phyloP scores from a whole-genome alignment of 2,329 filamentous ascomycete genomes.

The Furcasterigmium sp. region DNA sequence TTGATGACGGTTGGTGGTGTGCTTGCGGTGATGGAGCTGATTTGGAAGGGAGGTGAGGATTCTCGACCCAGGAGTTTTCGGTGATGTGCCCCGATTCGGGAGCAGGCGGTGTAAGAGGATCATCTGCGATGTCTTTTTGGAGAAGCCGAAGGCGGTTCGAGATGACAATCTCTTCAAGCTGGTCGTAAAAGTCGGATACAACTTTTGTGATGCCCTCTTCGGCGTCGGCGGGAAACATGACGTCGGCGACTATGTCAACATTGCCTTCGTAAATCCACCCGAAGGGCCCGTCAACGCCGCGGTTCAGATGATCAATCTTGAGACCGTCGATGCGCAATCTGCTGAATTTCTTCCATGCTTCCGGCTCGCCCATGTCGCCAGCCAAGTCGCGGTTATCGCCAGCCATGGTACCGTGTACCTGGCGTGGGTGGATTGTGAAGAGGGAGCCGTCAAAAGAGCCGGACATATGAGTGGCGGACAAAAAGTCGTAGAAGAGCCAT shows the following conservation, averaged over 20 bases:
- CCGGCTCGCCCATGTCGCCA: slow-evolving; percentile 58
- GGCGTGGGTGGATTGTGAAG: slow-evolving; percentile 93
- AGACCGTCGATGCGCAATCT: slow-evolving; percentile 87
- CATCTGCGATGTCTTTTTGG: slow-evolving; percentile 35
- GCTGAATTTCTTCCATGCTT: slow-evolving; percentile 92
- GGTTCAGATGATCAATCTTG: slow-evolving; percentile 92
- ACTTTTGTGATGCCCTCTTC: slow-evolving; percentile 90
- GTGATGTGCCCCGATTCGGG: slow-evolving; percentile 26
- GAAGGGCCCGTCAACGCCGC: slow-evolving; percentile 87
- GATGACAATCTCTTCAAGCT: slow-evolving; percentile 86
- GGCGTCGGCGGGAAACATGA: slow-evolving; percentile 86
- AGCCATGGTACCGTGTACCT: slow-evolving; percentile 75
- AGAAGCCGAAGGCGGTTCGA: slow-evolving; percentile 64
- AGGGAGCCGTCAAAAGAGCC: slow-evolving; percentile 93
- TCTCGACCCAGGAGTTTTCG: slow-evolving; percentile 14
- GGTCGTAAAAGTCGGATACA: slow-evolving; percentile 95
- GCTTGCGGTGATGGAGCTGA: neutral
- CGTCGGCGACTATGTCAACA: slow-evolving; percentile 91
- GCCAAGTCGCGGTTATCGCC: slow-evolving; percentile 49
- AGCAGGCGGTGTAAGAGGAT: slow-evolving; percentile 14
- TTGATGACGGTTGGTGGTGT: neutral
- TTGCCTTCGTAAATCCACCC: slow-evolving; percentile 98
- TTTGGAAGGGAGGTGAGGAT: neutral
- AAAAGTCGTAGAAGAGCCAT: slow-evolving; percentile 96
- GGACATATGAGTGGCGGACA: slow-evolving; percentile 93